Evolutionary conservation across 2,329 filamentous ascomycete species (phyloP), one percentile per base, ranked within the genome.

Genomic region (Colletotrichum chrysophilum): DNA sequence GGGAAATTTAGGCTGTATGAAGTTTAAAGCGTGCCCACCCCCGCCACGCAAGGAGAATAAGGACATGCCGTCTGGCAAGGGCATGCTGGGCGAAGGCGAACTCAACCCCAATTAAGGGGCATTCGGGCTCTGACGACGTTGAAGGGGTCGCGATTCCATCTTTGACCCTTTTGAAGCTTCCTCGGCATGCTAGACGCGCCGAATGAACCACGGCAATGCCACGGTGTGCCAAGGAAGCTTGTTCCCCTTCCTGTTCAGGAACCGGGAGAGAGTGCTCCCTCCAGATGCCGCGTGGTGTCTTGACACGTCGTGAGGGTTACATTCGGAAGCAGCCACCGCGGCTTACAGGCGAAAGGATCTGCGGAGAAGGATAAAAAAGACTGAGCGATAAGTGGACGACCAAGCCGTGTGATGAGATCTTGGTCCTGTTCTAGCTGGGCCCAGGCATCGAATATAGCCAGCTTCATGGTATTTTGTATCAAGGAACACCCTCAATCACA

Each of bases 1-100:
- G 56, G 43, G 18, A 69, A 36, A 69, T 74, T 75, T 76, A 74
- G 74, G 36, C 74, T 68, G 74, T 76, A 69, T 74, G 58, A 56
- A 48, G 64, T 69, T 74, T 55, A 69, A 60, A 74, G 65, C 70
- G 13, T 58, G 14, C 73, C 43, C 65, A 61, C 62, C 6, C 60
- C 18, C 30, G 36, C 38, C n/a, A 55, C 24, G 30, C 12, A 18
- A 52, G 30, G 7, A 36, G 24, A 24, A 36, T 9, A 60, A 14
- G 16, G 21, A 30, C 14, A 14, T 48, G 2, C 18, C 71, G 30
- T 38, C 7, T 24, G 48, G 30, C 48, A 65, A 69, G 32, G 34
- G 18, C 26, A 65, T 74, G 43, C 70, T 68, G 13, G 72, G 24
- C 18, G 14, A 32, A 12, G 36, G 3, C 13, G 36, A 66, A 66